Conservation (phyloP, 1,284 basidiomycete species). For the Trichosporon ovoides region DNA sequence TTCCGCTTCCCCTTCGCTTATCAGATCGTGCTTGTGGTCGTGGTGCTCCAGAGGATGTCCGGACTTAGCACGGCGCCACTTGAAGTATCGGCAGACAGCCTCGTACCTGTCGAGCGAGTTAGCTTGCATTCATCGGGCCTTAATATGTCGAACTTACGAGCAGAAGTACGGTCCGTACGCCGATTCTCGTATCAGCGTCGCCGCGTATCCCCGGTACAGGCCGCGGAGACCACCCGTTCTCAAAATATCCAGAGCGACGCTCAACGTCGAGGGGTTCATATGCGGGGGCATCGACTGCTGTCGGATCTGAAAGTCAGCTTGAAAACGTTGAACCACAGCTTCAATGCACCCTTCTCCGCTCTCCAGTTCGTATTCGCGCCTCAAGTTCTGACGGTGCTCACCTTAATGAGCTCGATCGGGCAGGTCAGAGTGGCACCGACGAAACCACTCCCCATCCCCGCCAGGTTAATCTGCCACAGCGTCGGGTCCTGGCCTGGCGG, state of each 20-base stretch:
- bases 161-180: conserved; percentile 80
- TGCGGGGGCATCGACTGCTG: conserved; percentile 56
- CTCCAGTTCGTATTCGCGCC: no score
- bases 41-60: conserved; percentile 13
- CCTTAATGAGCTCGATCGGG: conserved; percentile 75
- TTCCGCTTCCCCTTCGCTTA: conserved; percentile 54
- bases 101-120: conserved; percentile 58
- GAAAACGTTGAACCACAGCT: background rate
- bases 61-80: conserved; percentile 20
- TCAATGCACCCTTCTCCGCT: no score
- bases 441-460: conserved; percentile 70
- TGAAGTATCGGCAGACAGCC: conserved; percentile 61
- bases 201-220: conserved; percentile 66
- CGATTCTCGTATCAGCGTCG: conserved; percentile 66
- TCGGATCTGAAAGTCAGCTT: conserved; percentile 53
- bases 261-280: conserved; percentile 50
- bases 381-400: conserved; percentile 18
- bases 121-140: background rate
- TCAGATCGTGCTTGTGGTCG: conserved; percentile 39
- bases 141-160: conserved; percentile 54
- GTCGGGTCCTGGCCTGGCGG: conserved; percentile 24
- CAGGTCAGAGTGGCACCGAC: conserved; percentile 68
- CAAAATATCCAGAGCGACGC: conserved; percentile 57
- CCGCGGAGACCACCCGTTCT: conserved; percentile 58
- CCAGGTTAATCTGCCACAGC: conserved; percentile 61